Evolutionary conservation across 352 stramenopile species (phyloP), one percentile per base, ranked within the genome.

Genomic region (Globisporangium echinulatum): DNA sequence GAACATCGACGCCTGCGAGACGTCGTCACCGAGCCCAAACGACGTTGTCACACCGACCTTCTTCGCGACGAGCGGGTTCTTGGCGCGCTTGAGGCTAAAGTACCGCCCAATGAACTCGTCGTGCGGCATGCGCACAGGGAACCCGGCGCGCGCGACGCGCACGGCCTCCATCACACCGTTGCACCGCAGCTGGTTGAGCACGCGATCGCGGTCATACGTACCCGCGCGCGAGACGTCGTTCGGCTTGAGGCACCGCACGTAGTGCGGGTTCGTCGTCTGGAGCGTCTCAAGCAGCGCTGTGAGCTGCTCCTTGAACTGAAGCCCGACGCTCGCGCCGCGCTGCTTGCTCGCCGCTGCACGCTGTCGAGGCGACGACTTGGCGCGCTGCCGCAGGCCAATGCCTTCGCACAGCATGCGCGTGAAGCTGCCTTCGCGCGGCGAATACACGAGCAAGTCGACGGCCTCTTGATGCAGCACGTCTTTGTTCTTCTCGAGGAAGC

Each of bases 241-340:
- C 4, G 89, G 89, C 68, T 97, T 96, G 37, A 97, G 64, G 46
- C 88, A 96, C 36, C 89, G 81, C 36, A 97, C 88, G 55, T 96
- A 97, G 61, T 96, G 87, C 2, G 87, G 80, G 19, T 85, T 87
- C 0, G 84, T 92, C 39, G 79, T 64, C 42, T 85, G 71, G 6
- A 95, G 58, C 11, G 75, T 88, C 51, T 93, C 82, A 11, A 94
- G 59, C 56, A 94, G 67, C 5, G 77, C 77, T 4, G 76, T 85
- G 4, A 95, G 60, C 64, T 94, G 82, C 55, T 87, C 80, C 67
- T 94, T 91, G 64, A 97, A 97, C 61, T 92, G 80, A 44, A 91
- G 65, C 7, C 82, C 83, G n/a, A 94, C 85, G 56, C 83, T 94
- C 5, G 79, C 79, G 13, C 79, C 79, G 9, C 79, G 82, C 42